Percentiles rank a stretch among this genome's conserved stretches.
phyloP scores from a whole-genome alignment of 441 rosid species.

The Jatropha podagrica region DNA sequence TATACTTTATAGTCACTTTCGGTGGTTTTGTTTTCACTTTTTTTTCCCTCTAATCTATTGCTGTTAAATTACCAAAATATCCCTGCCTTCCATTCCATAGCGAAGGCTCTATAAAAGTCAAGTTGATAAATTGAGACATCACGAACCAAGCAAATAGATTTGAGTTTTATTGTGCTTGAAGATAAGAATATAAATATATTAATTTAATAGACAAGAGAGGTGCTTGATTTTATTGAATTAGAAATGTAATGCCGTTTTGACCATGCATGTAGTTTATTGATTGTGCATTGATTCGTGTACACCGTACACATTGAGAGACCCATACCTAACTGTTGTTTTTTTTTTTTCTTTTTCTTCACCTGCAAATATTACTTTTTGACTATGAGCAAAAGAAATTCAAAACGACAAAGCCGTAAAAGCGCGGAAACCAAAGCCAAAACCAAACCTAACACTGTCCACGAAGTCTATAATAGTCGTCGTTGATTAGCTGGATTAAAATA shows the following conservation, averaged over 20 bases:
- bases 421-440: not conserved
- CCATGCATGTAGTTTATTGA: not conserved
- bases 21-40: not conserved
- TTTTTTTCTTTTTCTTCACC: not conserved
- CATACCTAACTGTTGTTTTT: not conserved
- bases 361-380: constrained; percentile 3
- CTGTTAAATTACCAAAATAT: not conserved
- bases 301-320: too few relatives aligned
- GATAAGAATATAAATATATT: too few relatives aligned
- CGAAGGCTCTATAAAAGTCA: too few relatives aligned
- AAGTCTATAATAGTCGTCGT: not conserved
- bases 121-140: too few relatives aligned
- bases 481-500: not conserved
- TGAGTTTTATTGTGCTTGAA: too few relatives aligned
- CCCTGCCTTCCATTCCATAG: not conserved
- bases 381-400: not conserved
- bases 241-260: not conserved
- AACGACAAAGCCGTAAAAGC: constrained; percentile 4
- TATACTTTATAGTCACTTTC: constrained; percentile 8
- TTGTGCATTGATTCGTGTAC: too few relatives aligned
- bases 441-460: not conserved
- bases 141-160: too few relatives aligned
- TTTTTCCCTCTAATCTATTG: too few relatives aligned
- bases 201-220: too few relatives aligned
- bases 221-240: not conserved